phyloP scores from a whole-genome alignment of 1,284 basidiomycete species.

The Puccinia hordei region DNA sequence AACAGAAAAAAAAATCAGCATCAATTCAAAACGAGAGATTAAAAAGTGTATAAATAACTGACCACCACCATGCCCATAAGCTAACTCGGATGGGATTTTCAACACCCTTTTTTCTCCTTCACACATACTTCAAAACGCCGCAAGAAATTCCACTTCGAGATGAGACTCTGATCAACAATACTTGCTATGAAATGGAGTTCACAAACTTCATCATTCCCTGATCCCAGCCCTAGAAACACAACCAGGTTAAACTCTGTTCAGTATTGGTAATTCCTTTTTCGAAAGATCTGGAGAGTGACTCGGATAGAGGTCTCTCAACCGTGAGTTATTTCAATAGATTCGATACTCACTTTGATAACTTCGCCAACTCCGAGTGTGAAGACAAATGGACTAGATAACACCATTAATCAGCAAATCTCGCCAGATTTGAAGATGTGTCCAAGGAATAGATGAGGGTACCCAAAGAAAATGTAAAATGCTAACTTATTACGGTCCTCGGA shows the following conservation, averaged over 20 bases:
- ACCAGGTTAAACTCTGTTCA: not conserved
- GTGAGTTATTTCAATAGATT: not conserved
- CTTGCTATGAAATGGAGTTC: not conserved
- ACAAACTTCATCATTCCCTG: constrained; percentile 28
- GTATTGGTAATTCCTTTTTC: not conserved
- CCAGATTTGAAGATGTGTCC: no score
- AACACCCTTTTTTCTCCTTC: constrained; percentile 36
- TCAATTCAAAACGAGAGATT: not conserved
- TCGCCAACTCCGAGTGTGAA: constrained; percentile 39
- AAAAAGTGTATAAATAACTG: not conserved
- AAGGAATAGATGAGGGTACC: not conserved
- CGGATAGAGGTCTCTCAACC: not conserved
- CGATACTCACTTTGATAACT: constrained; percentile 40
- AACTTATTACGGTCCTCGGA: constrained; percentile 27
- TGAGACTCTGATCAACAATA: not conserved
- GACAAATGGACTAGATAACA: constrained; percentile 21
- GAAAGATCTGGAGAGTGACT: not conserved
- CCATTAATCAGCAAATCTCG: not conserved
- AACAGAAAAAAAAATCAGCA: constrained; percentile 1
- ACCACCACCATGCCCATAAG: constrained; percentile 43
- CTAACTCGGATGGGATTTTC: constrained; percentile 37
- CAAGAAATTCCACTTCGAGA: not conserved
- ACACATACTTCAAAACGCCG: constrained; percentile 29
- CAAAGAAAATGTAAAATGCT: not conserved
- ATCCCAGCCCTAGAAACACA: constrained; percentile 43